Conservation (phyloP, 2,329 filamentous ascomycete genomes). For the Aspergillus ochraceoroseus region DNA sequence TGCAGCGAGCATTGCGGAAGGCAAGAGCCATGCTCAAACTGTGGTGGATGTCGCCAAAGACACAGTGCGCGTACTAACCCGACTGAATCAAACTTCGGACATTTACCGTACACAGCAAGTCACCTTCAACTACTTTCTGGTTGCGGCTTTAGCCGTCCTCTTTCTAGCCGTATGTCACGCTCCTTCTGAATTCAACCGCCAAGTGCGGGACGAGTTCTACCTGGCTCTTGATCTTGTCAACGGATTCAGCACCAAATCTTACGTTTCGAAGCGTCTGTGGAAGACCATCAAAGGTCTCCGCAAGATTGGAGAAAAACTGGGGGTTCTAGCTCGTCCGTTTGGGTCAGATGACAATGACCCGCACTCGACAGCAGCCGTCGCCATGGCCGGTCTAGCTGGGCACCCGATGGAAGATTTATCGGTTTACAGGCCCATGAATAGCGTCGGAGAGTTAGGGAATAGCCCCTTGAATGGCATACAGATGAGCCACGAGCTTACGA, state of each 20-base stretch:
- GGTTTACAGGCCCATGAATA: slow-evolving; percentile 43
- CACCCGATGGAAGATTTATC: slow-evolving; percentile 57
- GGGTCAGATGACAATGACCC: slow-evolving; percentile 48
- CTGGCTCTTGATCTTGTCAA: slow-evolving; percentile 61
- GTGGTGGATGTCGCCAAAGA: slow-evolving; percentile 63
- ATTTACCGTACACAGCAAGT: slow-evolving; percentile 61
- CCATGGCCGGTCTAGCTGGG: slow-evolving; percentile 61
- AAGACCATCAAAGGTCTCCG: slow-evolving; percentile 61
- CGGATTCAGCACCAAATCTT: slow-evolving; percentile 57
- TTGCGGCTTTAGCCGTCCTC: slow-evolving; percentile 58
- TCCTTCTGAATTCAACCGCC: slow-evolving; percentile 55
- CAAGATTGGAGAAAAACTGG: slow-evolving; percentile 58
- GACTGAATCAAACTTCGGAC: slow-evolving; percentile 58
- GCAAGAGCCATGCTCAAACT: slow-evolving; percentile 66
- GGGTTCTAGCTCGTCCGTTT: slow-evolving; percentile 44
- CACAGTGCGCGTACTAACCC: slow-evolving; percentile 57
- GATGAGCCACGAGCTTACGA: slow-evolving; percentile 57
- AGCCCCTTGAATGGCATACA: slow-evolving; percentile 57
- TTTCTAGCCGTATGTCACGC: slow-evolving; percentile 63
- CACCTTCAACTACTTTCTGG: slow-evolving; percentile 63
- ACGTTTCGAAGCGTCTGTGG: slow-evolving; percentile 59
- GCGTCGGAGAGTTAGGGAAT: slow-evolving; percentile 44
- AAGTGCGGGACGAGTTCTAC: slow-evolving; percentile 63
- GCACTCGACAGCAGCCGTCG: slow-evolving; percentile 58
- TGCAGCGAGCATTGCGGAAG: slow-evolving; percentile 72